These are phyloP conservation scores for Populus pruinosa DNA, from an alignment of 345 rosid genomes.

Conservation along the genomic window DNA sequence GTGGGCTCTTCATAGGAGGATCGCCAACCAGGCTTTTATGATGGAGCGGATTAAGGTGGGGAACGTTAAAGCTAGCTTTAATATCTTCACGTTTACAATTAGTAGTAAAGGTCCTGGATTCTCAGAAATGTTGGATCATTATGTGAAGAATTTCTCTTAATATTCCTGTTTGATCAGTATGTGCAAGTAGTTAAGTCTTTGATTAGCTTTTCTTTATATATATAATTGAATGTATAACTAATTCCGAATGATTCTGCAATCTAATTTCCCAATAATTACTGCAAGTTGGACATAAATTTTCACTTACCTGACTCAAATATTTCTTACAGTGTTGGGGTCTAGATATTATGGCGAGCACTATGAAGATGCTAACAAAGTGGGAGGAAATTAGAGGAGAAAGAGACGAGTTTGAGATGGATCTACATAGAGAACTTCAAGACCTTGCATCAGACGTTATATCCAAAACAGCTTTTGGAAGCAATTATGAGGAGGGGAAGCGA, in stretches of 20 bases:
- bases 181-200: no score
- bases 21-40: slow-evolving; percentile 58
- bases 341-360: slow-evolving; percentile 51
- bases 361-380: slow-evolving; percentile 57
- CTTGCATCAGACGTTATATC: slow-evolving; percentile 74
- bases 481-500: slow-evolving; percentile 64
- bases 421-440: slow-evolving; percentile 51
- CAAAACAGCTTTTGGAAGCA: slow-evolving; percentile 85
- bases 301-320: not conserved
- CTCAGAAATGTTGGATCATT: not conserved
- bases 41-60: slow-evolving; percentile 70
- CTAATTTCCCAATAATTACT: no score
- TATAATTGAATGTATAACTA: no score
- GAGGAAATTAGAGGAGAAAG: slow-evolving; percentile 51
- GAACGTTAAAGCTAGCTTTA: not conserved
- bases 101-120: not conserved
- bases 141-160: not conserved
- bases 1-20: slow-evolving; percentile 69
- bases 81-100: not conserved
- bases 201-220: no score
- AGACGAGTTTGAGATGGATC: slow-evolving; percentile 65
- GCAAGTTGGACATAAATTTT: not conserved
- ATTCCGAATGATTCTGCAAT: no score
- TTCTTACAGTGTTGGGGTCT: slow-evolving; percentile 61
- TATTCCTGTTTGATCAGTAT: no score